Conservation (phyloP, 176 grass and related monocot genomes). For the Eragrostis nindensis region DNA sequence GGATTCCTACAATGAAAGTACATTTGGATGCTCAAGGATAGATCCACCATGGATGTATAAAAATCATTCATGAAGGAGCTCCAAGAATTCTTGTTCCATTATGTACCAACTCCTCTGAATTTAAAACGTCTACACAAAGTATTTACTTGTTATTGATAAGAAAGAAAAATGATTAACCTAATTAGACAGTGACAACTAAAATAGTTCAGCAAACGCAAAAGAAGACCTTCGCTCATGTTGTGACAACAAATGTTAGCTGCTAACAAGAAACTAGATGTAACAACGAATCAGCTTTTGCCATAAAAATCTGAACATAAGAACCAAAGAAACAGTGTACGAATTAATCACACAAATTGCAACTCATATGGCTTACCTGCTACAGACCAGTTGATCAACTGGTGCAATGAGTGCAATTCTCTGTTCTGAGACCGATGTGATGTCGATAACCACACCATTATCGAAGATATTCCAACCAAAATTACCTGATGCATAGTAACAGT, state of each 20-base stretch:
- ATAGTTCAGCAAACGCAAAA: not conserved
- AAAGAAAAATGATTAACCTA: not conserved
- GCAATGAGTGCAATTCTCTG: conserved; percentile 73
- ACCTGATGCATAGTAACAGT: conserved; percentile 51
- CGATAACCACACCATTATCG: conserved; percentile 87
- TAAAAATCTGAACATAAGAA: not conserved
- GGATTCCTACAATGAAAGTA: not conserved
- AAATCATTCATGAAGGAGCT: not conserved
- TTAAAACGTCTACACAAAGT: not conserved
- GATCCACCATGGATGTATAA: not conserved
- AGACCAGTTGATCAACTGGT: conserved; percentile 90
- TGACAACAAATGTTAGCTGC: not conserved
- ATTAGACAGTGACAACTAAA: not conserved
- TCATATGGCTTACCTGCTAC: conserved; percentile 59
- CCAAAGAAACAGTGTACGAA: conserved; percentile 16
- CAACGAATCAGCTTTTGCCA: conserved; percentile 15
- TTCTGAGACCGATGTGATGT: conserved; percentile 81
- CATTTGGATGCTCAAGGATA: not conserved
- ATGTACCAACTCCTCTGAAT: not conserved
- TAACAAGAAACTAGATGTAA: not conserved
- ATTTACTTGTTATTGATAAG: not conserved
- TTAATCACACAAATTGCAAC: conserved; percentile 28
- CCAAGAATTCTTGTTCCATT: not conserved
- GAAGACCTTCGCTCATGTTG: conserved; percentile 3
- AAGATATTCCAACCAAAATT: conserved; percentile 77